Evolutionary conservation across 2,329 filamentous ascomycete genomes (phyloP), one percentile per base, ranked within the genome.

Genomic region (Colletotrichum endophyticum): DNA sequence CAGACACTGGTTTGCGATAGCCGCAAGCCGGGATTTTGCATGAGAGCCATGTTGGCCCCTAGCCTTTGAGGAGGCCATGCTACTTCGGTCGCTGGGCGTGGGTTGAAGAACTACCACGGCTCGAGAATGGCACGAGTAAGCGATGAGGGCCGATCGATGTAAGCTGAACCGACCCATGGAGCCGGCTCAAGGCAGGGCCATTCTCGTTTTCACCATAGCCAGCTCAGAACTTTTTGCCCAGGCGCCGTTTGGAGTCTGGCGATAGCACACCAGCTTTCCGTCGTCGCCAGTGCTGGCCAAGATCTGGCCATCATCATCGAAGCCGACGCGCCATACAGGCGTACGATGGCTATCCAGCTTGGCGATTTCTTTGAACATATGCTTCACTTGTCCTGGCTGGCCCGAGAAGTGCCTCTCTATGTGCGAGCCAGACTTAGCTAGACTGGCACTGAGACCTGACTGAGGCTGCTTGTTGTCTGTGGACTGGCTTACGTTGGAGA

Each of bases 201-300:
- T 89, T 73, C 86, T 85, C 78, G 89, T 86, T 84, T 91, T 91
- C 81, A 90, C 87, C 84, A 92, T 90, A 39, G 87, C 87, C 78
- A 93, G 82, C 84, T 92, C 91, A 0, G 90, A 90, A 80, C 91
- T 92, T 83, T 91, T 91, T 1, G 88, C 88, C 91, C 91, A 93
- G 11, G 85, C 81, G 0, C 91, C 91, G 74, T 89, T 88, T 0
- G 91, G 90, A 57, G 86, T 88, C 83, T 93, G 91, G 16, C 92
- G 88, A 81, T 92, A 93, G 77, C 92, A 91, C 80, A 92, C 84
- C 75, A 94, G 81, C 82, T 88, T 91, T 13, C 94, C 95, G 82
- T 96, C 94, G 78, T 96, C 95, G 5, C 94, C 94, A 2, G 94
- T 94, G 56, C 93, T 94, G 2, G 94, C 92, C 9, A 96, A 86